Evolutionary conservation across 129 eudicot genomes (phyloP).

Genomic region (Helichrysum umbraculigerum): DNA sequence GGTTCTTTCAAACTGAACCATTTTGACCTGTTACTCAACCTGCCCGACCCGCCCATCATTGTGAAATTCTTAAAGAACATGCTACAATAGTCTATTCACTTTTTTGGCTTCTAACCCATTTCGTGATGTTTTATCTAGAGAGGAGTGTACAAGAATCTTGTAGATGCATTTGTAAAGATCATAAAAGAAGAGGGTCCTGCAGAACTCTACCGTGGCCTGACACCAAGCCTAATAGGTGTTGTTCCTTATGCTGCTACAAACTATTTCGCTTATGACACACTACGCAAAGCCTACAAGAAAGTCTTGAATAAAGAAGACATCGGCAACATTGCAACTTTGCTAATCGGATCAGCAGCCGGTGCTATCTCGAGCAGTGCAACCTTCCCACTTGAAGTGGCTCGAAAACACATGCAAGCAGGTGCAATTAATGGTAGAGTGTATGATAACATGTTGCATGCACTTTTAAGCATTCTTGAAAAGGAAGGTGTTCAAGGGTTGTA

Average conservation of each 20-base stretch:
- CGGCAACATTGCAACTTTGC: constrained; percentile 75
- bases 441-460: constrained; percentile 78
- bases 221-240: constrained; percentile 83
- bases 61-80: too few relatives aligned
- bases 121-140: constrained; percentile 42
- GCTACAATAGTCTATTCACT: not conserved
- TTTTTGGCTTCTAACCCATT: not conserved
- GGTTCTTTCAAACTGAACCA: too few relatives aligned
- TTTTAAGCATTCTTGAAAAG: constrained; percentile 63
- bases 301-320: constrained; percentile 63
- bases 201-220: constrained; percentile 86
- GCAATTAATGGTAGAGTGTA: constrained; percentile 82
- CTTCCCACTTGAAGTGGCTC: constrained; percentile 92
- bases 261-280: constrained; percentile 86
- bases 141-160: constrained; percentile 65
- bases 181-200: constrained; percentile 73
- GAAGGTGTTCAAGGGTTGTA: constrained; percentile 80
- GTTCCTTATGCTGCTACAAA: constrained; percentile 87
- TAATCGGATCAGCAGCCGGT: constrained; percentile 90
- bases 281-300: constrained; percentile 64
- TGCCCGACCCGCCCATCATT: too few relatives aligned
- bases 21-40: too few relatives aligned
- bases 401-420: constrained; percentile 93
- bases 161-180: constrained; percentile 80
- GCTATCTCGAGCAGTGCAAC: constrained; percentile 91